Evolutionary conservation across 2,329 filamentous ascomycete genomes (phyloP).

Genomic region (Diaporthe ilicicola): DNA sequence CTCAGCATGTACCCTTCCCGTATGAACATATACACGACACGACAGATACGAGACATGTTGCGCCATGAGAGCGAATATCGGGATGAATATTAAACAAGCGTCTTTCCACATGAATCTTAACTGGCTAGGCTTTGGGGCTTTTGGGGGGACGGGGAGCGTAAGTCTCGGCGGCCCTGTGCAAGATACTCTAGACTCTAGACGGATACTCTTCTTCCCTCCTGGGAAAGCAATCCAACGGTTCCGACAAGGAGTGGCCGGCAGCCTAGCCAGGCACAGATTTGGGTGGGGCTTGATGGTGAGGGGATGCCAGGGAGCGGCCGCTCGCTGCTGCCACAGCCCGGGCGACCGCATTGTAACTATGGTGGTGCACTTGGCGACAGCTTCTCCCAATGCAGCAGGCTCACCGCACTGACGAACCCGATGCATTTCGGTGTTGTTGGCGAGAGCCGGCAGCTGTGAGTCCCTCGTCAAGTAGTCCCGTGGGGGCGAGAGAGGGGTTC

Average conservation of each 20-base stretch:
- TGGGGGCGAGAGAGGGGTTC: not conserved
- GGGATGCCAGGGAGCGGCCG: not conserved
- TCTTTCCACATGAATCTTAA: not conserved
- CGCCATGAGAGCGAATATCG: not conserved
- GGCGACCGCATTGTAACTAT: not conserved
- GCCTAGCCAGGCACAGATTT: not conserved
- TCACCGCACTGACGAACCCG: too few relatives aligned
- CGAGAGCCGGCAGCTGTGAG: not conserved
- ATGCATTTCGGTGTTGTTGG: not conserved
- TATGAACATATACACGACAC: not conserved
- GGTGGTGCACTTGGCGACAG: not conserved
- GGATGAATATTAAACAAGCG: not conserved
- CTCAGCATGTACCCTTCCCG: not conserved
- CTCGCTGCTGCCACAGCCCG: not conserved
- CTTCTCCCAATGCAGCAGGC: too few relatives aligned
- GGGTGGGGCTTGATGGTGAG: not conserved
- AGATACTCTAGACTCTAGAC: too few relatives aligned
- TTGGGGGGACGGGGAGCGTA: not conserved
- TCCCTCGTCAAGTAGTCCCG: not conserved
- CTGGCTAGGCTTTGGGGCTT: too few relatives aligned
- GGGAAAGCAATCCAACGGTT: too few relatives aligned
- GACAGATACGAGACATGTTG: not conserved
- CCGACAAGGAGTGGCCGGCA: not conserved
- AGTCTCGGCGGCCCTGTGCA: too few relatives aligned
- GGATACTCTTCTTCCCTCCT: too few relatives aligned